phyloP scores from a whole-genome alignment of 2,329 filamentous ascomycete genomes.

The Coniosporium tulheliwenetii region DNA sequence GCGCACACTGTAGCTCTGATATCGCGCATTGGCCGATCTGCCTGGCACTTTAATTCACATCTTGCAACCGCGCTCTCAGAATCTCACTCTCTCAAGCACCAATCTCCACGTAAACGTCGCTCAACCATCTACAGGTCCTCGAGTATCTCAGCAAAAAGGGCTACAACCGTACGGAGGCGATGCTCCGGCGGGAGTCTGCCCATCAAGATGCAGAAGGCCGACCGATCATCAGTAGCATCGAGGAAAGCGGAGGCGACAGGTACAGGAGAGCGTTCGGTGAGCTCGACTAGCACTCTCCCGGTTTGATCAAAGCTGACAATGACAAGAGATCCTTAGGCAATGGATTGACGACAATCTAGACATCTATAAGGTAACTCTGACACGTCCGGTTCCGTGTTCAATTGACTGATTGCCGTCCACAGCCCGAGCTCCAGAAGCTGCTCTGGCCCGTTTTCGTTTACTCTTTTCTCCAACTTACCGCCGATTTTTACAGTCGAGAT shows the following conservation, averaged over 20 bases:
- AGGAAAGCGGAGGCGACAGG: conserved; percentile 58
- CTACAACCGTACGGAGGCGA: conserved; percentile 81
- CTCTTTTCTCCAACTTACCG: conserved; percentile 68
- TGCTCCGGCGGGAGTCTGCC: conserved; percentile 79
- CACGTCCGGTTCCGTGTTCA: not conserved
- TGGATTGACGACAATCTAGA: conserved; percentile 91
- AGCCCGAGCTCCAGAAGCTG: conserved; percentile 77
- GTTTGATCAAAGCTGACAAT: conserved; percentile 1
- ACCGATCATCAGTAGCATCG: conserved; percentile 48
- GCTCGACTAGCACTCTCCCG: conserved; percentile 10
- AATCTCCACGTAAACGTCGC: too few species aligned
- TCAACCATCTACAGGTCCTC: conserved; percentile 44
- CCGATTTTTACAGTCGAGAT: conserved; percentile 55
- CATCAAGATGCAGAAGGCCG: conserved; percentile 69
- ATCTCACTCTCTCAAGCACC: not conserved
- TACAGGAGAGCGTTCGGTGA: conserved; percentile 57
- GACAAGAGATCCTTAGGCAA: conserved; percentile 45
- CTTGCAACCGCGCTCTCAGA: too few species aligned
- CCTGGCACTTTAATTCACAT: too few species aligned
- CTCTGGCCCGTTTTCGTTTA: conserved; percentile 93
- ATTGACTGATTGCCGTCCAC: conserved; percentile 3
- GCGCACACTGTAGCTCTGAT: not conserved
- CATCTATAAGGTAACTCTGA: conserved; percentile 61
- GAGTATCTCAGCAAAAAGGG: conserved; percentile 94
- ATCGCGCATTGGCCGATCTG: too few species aligned